These are phyloP conservation scores for Nicotiana attenuata DNA, from an alignment of 257 asterid species.

Conservation along the genomic window DNA sequence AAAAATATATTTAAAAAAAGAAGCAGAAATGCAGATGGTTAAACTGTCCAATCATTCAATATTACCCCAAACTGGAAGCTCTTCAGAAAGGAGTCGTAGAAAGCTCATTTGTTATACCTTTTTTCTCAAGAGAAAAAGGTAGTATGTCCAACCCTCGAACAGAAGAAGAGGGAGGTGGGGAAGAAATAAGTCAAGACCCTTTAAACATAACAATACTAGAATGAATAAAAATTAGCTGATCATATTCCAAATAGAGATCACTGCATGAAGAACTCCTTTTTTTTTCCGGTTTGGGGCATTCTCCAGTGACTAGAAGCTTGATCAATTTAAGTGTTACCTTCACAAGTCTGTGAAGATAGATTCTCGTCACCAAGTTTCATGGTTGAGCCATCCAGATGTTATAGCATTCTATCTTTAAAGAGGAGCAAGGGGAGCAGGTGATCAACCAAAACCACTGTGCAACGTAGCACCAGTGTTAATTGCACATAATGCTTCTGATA, in stretches of 20 bases:
- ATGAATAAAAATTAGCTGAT: not conserved
- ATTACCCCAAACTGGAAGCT: not conserved
- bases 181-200: not conserved
- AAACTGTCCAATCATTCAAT: not conserved
- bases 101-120: not conserved
- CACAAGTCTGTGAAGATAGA: not conserved
- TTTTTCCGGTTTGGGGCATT: not conserved
- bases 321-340: not conserved
- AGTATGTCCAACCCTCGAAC: not conserved
- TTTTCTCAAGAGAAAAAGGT: not conserved
- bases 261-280: not conserved
- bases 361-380: not conserved
- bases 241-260: not conserved
- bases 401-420: not conserved
- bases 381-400: not conserved
- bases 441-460: not conserved
- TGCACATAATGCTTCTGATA: slow-evolving; percentile 5
- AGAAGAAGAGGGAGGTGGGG: not conserved
- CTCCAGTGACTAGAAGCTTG: not conserved
- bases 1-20: too few relatives aligned
- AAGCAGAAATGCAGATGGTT: not conserved
- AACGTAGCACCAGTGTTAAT: not conserved
- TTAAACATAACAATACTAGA: not conserved
- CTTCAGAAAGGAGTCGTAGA: not conserved
- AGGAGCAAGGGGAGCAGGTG: not conserved